These are phyloP conservation scores for Xerocomellus chrysenteron DNA, from an alignment of 768 basidiomycete genomes.

Conservation along the genomic window DNA sequence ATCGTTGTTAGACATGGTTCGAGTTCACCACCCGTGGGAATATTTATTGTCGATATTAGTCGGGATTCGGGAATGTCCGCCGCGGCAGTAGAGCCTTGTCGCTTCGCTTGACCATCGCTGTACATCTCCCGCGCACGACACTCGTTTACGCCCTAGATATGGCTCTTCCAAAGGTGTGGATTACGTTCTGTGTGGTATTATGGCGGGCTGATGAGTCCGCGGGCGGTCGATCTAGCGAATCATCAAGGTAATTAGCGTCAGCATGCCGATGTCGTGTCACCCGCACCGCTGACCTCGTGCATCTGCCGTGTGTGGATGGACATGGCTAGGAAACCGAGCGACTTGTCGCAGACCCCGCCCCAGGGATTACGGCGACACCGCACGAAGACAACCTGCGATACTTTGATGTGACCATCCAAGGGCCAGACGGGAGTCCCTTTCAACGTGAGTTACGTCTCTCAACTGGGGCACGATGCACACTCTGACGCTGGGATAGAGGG, in stretches of 20 bases:
- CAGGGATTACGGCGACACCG: slow-evolving; percentile 92
- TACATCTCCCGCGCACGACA: slow-evolving; percentile 15
- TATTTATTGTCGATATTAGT: background rate
- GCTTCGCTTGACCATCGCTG: slow-evolving; percentile 14
- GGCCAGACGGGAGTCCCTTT: slow-evolving; percentile 93
- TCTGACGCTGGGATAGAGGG: slow-evolving; percentile 58
- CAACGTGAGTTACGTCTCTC: slow-evolving; percentile 51
- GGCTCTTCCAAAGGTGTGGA: slow-evolving; percentile 37
- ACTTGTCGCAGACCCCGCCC: slow-evolving; percentile 93
- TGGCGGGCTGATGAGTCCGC: background rate
- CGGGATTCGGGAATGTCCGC: slow-evolving; percentile 17
- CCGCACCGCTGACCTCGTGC: slow-evolving; percentile 21
- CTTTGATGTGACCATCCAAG: slow-evolving; percentile 97
- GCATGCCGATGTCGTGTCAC: slow-evolving; percentile 17
- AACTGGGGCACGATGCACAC: background rate
- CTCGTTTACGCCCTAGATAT: slow-evolving; percentile 24
- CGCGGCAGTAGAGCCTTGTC: background rate
- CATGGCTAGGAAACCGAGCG: slow-evolving; percentile 88
- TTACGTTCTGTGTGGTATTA: background rate
- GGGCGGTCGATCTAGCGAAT: slow-evolving; percentile 40
- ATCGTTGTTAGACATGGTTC: slow-evolving; percentile 19
- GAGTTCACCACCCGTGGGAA: slow-evolving; percentile 21
- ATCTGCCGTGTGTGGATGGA: slow-evolving; percentile 10
- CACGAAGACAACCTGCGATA: slow-evolving; percentile 98
- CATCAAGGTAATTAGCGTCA: slow-evolving; percentile 43